phyloP scores from a whole-genome alignment of 345 rosid genomes.

The Gossypium ekmanianum region DNA sequence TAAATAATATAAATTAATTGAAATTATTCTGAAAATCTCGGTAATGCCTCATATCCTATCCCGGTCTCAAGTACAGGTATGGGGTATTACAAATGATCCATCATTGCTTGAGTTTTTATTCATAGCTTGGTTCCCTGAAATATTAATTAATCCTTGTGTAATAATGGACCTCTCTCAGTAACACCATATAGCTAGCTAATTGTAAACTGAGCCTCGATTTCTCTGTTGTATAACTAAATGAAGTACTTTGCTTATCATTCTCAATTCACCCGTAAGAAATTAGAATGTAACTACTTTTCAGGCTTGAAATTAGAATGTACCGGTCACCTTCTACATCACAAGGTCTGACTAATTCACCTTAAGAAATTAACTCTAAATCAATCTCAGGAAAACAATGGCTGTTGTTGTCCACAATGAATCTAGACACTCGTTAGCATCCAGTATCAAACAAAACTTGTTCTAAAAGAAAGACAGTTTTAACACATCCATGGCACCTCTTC shows the following conservation, averaged over 20 bases:
- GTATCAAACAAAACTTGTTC: constrained; percentile 20
- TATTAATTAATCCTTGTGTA: neutral
- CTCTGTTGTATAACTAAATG: neutral
- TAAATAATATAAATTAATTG: no score
- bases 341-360: neutral
- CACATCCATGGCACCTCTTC: constrained; percentile 19
- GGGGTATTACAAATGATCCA: neutral
- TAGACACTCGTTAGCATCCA: constrained; percentile 6
- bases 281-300: neutral
- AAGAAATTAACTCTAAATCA: neutral
- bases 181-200: neutral
- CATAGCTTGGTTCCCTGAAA: neutral
- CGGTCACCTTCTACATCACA: neutral
- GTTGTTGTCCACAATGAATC: constrained; percentile 16
- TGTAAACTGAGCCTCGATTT: neutral
- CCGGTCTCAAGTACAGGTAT: no score
- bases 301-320: neutral
- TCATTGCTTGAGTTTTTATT: neutral
- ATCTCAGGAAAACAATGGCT: neutral
- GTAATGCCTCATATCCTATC: no score
- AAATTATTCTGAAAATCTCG: no score
- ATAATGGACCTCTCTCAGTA: neutral
- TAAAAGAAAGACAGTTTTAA: constrained; percentile 1
- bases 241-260: neutral
- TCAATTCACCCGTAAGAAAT: neutral